Base-by-base conservation (phyloP, 1,284 basidiomycete genomes). In the Cystobasidium sp. region DNA sequence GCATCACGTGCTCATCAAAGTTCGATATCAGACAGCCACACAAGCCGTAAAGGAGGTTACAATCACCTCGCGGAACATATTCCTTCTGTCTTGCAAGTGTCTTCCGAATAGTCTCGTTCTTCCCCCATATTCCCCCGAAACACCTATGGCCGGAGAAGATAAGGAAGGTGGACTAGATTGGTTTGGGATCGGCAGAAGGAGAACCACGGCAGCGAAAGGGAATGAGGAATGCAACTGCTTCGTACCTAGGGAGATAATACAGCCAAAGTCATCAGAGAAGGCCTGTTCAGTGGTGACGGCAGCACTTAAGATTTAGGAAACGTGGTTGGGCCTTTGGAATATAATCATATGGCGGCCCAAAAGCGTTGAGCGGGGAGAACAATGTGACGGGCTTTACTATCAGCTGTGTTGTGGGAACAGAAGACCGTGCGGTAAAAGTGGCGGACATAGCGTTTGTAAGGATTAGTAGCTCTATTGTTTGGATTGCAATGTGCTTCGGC, bases 381-480 rank as follows among this genome's bases (percentile, higher is more conserved):
- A 5, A 31, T 31, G 31, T 1, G 5, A 31, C 31, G 31, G 31
- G 31, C 31, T 31, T 31, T 31, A 31, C 2, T 31, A 31, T 31
- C 31, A 31, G 31, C 5, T 31, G 31, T 31, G 31, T 31, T 31
- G 31, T 31, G 31, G 31, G 31, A 31, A 31, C 31, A 31, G 31
- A 5, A 31, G 31, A 31, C 5, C 31, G 2, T 31, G 31, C 5
- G 31, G 31, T 1, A 31, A 5, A 3, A 1, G 14, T 49, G 46
- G 39, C 24, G 18, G 14, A 14, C 22, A 18, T 59, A 12, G 37
- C 46, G 46, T 14, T 49, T 14, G n/a, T 59, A 59, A 41, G 37
- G 56, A 59, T 9, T n/a, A 59, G 56, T 41, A 41, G 56, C 56
- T 59, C 56, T 59, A 59, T 39, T 31, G 31, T 59, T 63, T 24